phyloP scores from a whole-genome alignment of 2,329 filamentous ascomycete genomes.

The Ramularia endophylla region DNA sequence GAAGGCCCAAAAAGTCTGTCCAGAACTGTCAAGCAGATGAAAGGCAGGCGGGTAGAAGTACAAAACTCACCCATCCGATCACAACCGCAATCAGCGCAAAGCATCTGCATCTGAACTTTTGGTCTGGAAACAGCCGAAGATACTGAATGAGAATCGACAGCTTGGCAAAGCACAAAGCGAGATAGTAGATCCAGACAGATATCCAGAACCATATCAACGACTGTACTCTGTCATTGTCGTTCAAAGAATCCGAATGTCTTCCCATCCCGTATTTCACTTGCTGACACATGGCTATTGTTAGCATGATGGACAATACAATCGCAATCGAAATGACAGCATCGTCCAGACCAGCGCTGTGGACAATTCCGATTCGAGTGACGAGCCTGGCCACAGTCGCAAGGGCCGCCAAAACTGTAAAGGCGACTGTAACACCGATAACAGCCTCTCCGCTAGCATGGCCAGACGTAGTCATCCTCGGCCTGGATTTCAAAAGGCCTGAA shows the following conservation, averaged over 20 bases:
- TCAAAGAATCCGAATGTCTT: conserved; percentile 17
- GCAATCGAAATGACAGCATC: conserved; percentile 20
- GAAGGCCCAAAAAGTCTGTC: too few relatives aligned
- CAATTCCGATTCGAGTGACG: conserved; percentile 18
- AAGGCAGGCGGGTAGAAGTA: too few relatives aligned
- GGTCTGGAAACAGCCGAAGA: conserved; percentile 28
- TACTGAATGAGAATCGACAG: conserved; percentile 33
- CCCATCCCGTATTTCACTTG: conserved; percentile 28
- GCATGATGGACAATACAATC: conserved; percentile 12
- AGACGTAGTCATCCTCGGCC: conserved; percentile 6
- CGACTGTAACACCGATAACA: conserved; percentile 22
- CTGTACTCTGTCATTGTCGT: conserved; percentile 11
- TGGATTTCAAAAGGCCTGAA: too few relatives aligned
- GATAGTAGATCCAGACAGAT: conserved; percentile 23
- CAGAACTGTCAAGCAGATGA: too few relatives aligned
- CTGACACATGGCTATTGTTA: conserved; percentile 18
- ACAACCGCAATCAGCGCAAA: conserved; percentile 25
- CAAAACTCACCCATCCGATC: conserved; percentile 19
- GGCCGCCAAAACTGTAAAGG: conserved; percentile 21
- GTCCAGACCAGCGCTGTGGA: conserved; percentile 21
- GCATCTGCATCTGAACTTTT: conserved; percentile 22
- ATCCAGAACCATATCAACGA: conserved; percentile 23
- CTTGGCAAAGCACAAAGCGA: conserved; percentile 26
- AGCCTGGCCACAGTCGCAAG: conserved; percentile 18
- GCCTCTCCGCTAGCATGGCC: conserved; percentile 23